Evolutionary conservation across 1,284 basidiomycete species (phyloP), one percentile per base, ranked within the genome.

Genomic region (Pholiota adiposa): DNA sequence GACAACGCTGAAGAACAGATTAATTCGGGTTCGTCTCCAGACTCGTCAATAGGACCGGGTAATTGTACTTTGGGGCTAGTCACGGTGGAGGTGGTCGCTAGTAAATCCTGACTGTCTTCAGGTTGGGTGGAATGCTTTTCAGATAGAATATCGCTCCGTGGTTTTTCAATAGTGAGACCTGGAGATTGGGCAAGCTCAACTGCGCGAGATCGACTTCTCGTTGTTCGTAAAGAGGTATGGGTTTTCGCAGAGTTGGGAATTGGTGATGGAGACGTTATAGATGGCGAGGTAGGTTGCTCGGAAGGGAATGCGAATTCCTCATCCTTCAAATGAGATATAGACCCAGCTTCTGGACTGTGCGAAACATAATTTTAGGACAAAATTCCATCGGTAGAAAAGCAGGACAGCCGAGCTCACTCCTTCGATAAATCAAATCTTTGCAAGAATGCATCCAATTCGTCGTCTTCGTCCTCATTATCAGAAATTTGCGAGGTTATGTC

Each of bases 381-480:
- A 16, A 25, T 36, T 36, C 27, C 31, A 41, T 25, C 16, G n/a
- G 11, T 51, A 43, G 33, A 41, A 49, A 8, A 40, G 4, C 21
- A 14, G 14, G 23, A 43, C 21, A 1, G 51, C n/a, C 14, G 12
- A 23, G 73, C 82, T 65, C 72, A 86, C 82, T 83, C 74, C 63
- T 78, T 75, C 43, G 71, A 65, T 51, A 89, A 68, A 69, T 86
- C 81, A 66, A 83, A 84, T 65, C 77, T 77, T 49, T 79, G 77
- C 60, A 88, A 65, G 69, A 88, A 89, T 38, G 69, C 67, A 48
- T 75, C 73, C 19, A 86, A 59, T 23, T 75, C 80, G 31, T 77
- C 77, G 38, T 80, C 71, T 51, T 79, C 80, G 38, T 80, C 75
- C 21, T 78, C 75, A 48, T 77, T 72, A 19, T 79, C 73, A n/a